phyloP scores from a whole-genome alignment of 1,284 basidiomycete genomes.

The Amylostereum areolatum region DNA sequence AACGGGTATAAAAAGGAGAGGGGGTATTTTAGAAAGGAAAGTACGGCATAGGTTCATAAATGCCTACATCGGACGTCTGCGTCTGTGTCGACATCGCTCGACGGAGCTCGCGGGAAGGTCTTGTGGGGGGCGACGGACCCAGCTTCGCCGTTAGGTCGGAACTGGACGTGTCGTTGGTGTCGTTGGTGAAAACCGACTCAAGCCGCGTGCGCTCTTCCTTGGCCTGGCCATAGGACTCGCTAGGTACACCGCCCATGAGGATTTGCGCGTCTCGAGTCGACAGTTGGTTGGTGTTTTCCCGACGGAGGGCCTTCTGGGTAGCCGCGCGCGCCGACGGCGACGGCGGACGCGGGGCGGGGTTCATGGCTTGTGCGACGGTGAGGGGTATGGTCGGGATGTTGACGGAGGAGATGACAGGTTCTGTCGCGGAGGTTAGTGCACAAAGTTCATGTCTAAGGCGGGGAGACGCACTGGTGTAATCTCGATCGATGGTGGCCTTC shows the following conservation, averaged over 20 bases:
- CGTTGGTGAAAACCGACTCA: conserved; percentile 51
- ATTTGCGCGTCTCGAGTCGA: conserved; percentile 83
- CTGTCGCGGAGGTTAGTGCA: conserved; percentile 32
- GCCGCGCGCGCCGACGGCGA: conserved; percentile 86
- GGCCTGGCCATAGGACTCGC: conserved; percentile 53
- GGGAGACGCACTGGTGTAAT: conserved; percentile 71
- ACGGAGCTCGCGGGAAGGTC: conserved; percentile 59
- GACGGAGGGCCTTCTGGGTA: conserved; percentile 81
- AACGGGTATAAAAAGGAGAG: too few relatives aligned
- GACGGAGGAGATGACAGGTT: conserved; percentile 92
- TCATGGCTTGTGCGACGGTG: conserved; percentile 93
- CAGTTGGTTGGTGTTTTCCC: conserved; percentile 88
- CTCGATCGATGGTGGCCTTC: conserved; percentile 95
- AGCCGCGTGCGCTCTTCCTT: conserved; percentile 50
- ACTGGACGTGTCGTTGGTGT: too few relatives aligned
- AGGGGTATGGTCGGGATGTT: conserved; percentile 97
- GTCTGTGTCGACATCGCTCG: conserved; percentile 29
- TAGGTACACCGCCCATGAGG: conserved; percentile 65
- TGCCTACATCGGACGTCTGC: conserved; percentile 30
- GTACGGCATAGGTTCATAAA: conserved; percentile 10
- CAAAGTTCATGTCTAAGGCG: not conserved
- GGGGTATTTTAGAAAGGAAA: conserved; percentile 4
- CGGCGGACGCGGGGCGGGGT: conserved; percentile 90
- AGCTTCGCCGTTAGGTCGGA: conserved; percentile 18
- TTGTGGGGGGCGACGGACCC: conserved; percentile 39